Base-by-base conservation (phyloP, 2,329 filamentous ascomycete genomes). In the Colletotrichum karsti region DNA sequence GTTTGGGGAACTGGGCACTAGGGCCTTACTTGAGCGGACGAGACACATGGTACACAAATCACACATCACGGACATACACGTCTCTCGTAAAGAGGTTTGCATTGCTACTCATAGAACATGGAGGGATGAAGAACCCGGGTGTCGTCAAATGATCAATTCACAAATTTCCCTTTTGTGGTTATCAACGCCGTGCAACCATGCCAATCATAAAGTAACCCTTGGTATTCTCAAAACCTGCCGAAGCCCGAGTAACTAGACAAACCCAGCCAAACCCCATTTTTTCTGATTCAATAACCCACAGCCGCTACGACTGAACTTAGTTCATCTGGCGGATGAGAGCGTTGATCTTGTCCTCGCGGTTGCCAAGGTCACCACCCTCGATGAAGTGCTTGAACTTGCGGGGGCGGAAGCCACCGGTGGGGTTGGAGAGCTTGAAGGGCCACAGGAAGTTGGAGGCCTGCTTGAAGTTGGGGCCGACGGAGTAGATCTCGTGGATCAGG, bases 341-440 rank as follows among this genome's bases (percentile, higher is more conserved):
- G 86, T 98, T 98, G 91, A 98, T 98, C 87, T 95, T 91, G 79
- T 98, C 95, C 89, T 99, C 96, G 76, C 96, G 93, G 91, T 99
- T 98, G 83, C 96, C 96, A 77, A 97, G 88, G 85, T 99, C 96
- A 92, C 96, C 96, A 85, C 95, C 96, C 89, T 98, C 93, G 73
- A 98, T 93, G 88, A 93, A 98, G 89, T 98, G 95, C 89, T 94
- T 96, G 91, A 98, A 98, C 90, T 98, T 99, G 86, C 96, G 90
- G 78, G 92, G 85, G 77, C 92, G 92, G 94, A 98, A 99, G 74
- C 96, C 95, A 83, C 96, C 96, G 77, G 87, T 98, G 81, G 96
- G 96, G 91, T 97, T 98, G 90, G 91, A 94, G 76, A 99, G 93
- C 93, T 99, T 98, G 92, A 99, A 99, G 81, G 96, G 96, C 96